A percentile compares a stretch with the other conserved stretches of the same genome.
These are phyloP conservation scores for Dothistroma pini DNA, from an alignment of 2,329 filamentous ascomycete genomes.

Conservation along the genomic window DNA sequence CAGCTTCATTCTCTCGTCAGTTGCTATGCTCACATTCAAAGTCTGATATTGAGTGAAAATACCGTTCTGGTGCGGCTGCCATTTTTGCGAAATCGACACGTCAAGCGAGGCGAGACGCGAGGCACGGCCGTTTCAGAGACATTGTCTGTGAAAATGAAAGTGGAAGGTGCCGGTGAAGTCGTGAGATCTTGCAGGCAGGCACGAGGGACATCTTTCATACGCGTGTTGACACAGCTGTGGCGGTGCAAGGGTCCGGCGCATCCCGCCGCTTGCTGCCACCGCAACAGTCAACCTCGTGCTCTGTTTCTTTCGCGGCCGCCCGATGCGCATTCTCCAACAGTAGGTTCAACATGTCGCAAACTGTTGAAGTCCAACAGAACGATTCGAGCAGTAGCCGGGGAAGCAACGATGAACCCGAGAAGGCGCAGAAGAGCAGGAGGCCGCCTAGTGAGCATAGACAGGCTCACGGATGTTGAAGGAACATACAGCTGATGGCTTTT, in stretches of 20 bases:
- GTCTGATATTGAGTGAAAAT: not conserved
- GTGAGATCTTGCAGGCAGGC: not conserved
- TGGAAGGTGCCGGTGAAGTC: not conserved
- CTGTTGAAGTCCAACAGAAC: constrained; percentile 36
- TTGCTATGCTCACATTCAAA: not conserved
- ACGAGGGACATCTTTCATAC: not conserved
- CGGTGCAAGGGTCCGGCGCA: not conserved
- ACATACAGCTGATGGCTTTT: constrained; percentile 19
- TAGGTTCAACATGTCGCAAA: constrained; percentile 41
- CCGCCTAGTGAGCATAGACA: constrained; percentile 67
- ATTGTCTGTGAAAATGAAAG: not conserved
- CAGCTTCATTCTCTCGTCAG: not conserved
- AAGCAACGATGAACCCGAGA: constrained; percentile 48
- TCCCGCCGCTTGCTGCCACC: not conserved
- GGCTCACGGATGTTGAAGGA: constrained; percentile 11
- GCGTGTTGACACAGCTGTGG: not conserved
- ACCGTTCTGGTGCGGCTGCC: not conserved
- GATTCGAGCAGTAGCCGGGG: constrained; percentile 45
- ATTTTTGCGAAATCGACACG: no score
- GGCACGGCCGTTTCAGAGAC: not conserved
- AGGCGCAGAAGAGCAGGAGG: constrained; percentile 85
- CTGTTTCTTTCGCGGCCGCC: not conserved
- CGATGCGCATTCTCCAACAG: constrained; percentile 5
- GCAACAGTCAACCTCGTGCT: not conserved
- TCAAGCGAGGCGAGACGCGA: no score